Conservation (phyloP, 352 stramenopile genomes). For the Globisporangium uncinulatum region DNA sequence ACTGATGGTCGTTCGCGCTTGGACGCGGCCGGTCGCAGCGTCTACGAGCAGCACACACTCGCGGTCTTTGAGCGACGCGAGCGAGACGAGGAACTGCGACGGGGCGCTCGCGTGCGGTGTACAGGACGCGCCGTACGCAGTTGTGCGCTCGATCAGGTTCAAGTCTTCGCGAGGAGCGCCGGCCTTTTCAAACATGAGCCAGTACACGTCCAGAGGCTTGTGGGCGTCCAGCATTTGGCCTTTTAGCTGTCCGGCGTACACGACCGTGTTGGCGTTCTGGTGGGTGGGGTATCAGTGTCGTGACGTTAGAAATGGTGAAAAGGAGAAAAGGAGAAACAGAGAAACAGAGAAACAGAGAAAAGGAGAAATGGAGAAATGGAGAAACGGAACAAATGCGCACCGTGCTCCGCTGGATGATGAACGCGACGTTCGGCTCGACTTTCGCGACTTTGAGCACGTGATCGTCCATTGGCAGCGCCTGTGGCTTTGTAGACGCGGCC, state of each 20-base stretch:
- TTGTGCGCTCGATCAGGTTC: constrained; percentile 85
- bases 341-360: too few relatives aligned
- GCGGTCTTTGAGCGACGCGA: constrained; percentile 71
- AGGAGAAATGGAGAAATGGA: too few relatives aligned
- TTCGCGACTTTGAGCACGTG: constrained; percentile 60
- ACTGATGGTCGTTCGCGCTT: constrained; percentile 66
- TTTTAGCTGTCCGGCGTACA: constrained; percentile 56
- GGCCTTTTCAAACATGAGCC: constrained; percentile 85
- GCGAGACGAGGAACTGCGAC: constrained; percentile 33
- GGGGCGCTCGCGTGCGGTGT: constrained; percentile 27
- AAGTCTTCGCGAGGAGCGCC: constrained; percentile 66
- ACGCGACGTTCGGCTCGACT: constrained; percentile 68
- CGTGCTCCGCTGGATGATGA: constrained; percentile 86
- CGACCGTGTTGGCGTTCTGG: constrained; percentile 75
- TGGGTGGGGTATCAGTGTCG: too few relatives aligned
- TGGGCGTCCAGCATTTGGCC: constrained; percentile 34
- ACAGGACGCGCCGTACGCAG: constrained; percentile 61
- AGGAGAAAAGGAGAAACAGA: too few relatives aligned
- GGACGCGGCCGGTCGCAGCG: constrained; percentile 35
- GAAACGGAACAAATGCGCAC: constrained; percentile 19
- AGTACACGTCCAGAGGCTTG: constrained; percentile 74
- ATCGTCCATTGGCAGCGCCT: constrained; percentile 56
- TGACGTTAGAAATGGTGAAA: too few relatives aligned
- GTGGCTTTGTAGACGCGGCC: constrained; percentile 14
- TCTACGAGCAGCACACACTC: constrained; percentile 56